Evolutionary conservation across 169 alveolate genomes (phyloP).

Genomic region (Cryptosporidium sp.): DNA sequence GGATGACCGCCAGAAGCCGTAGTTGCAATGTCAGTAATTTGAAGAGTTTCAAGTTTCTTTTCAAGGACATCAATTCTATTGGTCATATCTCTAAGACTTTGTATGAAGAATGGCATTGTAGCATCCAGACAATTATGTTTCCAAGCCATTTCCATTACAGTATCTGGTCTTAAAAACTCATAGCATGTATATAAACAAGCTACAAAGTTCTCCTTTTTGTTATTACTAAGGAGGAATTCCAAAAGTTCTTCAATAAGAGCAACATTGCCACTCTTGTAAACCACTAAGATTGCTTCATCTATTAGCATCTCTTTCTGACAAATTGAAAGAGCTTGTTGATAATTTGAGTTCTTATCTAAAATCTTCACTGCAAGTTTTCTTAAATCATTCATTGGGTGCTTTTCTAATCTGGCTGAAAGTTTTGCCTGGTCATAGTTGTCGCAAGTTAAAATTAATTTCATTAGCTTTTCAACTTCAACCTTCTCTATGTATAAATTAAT

Average conservation of each 20-base stretch:
- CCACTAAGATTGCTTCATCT: slow-evolving; percentile 90
- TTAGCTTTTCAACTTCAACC: slow-evolving; percentile 94
- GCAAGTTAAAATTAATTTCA: slow-evolving; percentile 92
- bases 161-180: slow-evolving; percentile 96
- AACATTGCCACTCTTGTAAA: slow-evolving; percentile 88
- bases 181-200: slow-evolving; percentile 98
- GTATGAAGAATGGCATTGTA: slow-evolving; percentile 97
- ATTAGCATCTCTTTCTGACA: slow-evolving; percentile 89
- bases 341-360: slow-evolving; percentile 92
- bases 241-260: slow-evolving; percentile 91
- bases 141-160: slow-evolving; percentile 99
- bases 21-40: slow-evolving; percentile 74
- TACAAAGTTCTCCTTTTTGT: slow-evolving; percentile 94
- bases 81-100: slow-evolving; percentile 87
- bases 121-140: slow-evolving; percentile 94
- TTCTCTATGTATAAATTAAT: slow-evolving; percentile 97
- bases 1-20: slow-evolving; percentile 55
- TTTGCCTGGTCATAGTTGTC: slow-evolving; percentile 96
- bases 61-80: slow-evolving; percentile 84
- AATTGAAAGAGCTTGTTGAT: slow-evolving; percentile 90
- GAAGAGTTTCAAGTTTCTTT: slow-evolving; percentile 83
- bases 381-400: slow-evolving; percentile 96
- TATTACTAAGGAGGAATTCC: slow-evolving; percentile 89
- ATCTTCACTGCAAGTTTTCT: slow-evolving; percentile 96
- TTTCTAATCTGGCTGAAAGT: slow-evolving; percentile 92